Evolutionary conservation across 164 flowering plant species (phyloP).

Genomic region (Sextonia rubra): DNA sequence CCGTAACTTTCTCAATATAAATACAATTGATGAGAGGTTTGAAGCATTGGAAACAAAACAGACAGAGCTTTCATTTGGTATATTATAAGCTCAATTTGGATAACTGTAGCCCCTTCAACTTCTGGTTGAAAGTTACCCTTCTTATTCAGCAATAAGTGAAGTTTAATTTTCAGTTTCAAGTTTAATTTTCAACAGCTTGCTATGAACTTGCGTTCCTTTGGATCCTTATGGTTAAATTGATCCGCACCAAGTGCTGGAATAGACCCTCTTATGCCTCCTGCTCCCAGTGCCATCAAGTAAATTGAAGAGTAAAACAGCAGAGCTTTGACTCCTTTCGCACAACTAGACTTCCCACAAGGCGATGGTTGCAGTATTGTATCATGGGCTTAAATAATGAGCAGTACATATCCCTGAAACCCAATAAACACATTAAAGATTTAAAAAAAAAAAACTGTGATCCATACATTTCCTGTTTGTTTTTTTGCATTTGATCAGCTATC

Average conservation of each 20-base stretch:
- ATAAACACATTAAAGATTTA: background rate
- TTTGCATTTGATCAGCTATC: too few species aligned
- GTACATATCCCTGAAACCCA: slow-evolving; percentile 30
- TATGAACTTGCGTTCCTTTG: slow-evolving; percentile 37
- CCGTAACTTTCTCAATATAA: too few species aligned
- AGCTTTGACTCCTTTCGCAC: slow-evolving; percentile 26
- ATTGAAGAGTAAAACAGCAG: slow-evolving; percentile 27
- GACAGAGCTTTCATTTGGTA: too few species aligned
- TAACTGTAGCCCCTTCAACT: too few species aligned
- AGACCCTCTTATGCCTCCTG: slow-evolving; percentile 36
- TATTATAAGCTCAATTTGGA: too few species aligned
- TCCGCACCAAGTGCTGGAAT: slow-evolving; percentile 62
- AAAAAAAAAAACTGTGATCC: background rate
- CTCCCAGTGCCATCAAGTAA: slow-evolving; percentile 30
- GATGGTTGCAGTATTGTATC: slow-evolving; percentile 20
- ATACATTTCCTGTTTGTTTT: too few species aligned
- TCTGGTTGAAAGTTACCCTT: too few species aligned
- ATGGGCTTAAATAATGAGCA: slow-evolving; percentile 37
- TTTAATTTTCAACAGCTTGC: too few species aligned
- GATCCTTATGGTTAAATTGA: slow-evolving; percentile 48
- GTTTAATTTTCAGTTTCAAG: too few species aligned
- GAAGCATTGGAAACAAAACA: too few species aligned
- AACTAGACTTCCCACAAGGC: slow-evolving; percentile 17
- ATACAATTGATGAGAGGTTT: too few species aligned
- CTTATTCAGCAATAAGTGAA: too few species aligned